Percentiles rank a stretch among this genome's conserved stretches.
Conservation (phyloP, 2,329 filamentous ascomycete genomes). For the Parascedosporium putredinis region DNA sequence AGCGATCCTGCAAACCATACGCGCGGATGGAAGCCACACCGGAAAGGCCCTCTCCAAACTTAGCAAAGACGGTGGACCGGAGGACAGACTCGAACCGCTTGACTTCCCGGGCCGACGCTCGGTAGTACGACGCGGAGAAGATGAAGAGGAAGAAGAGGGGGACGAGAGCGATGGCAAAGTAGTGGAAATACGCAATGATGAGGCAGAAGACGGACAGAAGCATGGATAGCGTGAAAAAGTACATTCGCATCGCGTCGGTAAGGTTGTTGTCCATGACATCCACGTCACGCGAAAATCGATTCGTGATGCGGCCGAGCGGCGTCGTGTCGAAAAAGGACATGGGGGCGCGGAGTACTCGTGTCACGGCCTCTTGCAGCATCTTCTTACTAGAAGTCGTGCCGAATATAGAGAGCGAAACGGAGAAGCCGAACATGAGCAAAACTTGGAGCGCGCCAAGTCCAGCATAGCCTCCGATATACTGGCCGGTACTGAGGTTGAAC, state of each 20-base stretch:
- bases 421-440: conserved; percentile 69
- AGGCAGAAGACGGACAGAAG: conserved; percentile 76
- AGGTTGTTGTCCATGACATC: conserved; percentile 94
- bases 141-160: conserved; percentile 67
- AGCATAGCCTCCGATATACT: conserved; percentile 65
- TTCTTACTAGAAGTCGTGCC: conserved; percentile 73
- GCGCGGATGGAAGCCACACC: conserved; percentile 80
- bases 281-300: conserved; percentile 90
- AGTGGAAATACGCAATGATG: conserved; percentile 93
- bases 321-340: conserved; percentile 97
- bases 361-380: conserved; percentile 74
- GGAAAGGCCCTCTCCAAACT: conserved; percentile 79
- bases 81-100: conserved; percentile 90
- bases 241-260: conserved; percentile 85
- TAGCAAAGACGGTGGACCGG: conserved; percentile 78
- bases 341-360: conserved; percentile 59
- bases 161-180: conserved; percentile 56
- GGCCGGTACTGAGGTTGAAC: conserved; percentile 54
- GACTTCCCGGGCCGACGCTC: conserved; percentile 82
- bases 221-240: conserved; percentile 73
- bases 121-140: conserved; percentile 77
- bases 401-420: conserved; percentile 64
- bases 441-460: conserved; percentile 63
- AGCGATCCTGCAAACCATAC: conserved; percentile 71
- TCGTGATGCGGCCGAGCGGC: conserved; percentile 87